Evolutionary conservation across 768 basidiomycete genomes (phyloP).

Genomic region (Trametopsis cervina): DNA sequence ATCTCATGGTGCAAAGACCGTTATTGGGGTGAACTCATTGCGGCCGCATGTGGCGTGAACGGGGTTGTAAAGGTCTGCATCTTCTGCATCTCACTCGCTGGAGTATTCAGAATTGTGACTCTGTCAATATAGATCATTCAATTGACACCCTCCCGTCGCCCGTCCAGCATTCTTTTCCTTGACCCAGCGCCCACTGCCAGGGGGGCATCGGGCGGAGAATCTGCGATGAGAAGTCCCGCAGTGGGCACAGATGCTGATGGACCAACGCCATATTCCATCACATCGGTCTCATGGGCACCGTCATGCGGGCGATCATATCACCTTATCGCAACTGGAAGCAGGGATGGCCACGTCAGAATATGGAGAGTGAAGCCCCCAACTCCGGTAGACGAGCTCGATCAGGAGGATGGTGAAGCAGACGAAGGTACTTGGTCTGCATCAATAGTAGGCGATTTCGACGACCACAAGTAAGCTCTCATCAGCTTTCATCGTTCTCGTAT

Average conservation of each 20-base stretch:
- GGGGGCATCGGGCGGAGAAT: conserved; percentile 17
- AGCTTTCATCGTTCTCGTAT: background rate
- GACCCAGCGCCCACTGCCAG: conserved; percentile 37
- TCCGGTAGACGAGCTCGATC: conserved; percentile 32
- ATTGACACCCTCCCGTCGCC: conserved; percentile 61
- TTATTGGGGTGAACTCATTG: conserved; percentile 92
- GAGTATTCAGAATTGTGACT: background rate
- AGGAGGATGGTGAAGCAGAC: conserved; percentile 28
- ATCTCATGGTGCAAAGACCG: conserved; percentile 94
- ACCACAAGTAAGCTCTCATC: conserved; percentile 56
- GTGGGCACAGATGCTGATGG: conserved; percentile 23
- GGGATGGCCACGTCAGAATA: conserved; percentile 85
- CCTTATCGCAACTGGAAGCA: conserved; percentile 82
- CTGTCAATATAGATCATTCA: conserved; percentile 55
- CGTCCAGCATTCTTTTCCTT: conserved; percentile 54
- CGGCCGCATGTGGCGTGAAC: conserved; percentile 63
- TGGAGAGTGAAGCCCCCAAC: conserved; percentile 71
- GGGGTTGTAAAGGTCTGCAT: conserved; percentile 67
- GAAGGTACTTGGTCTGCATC: conserved; percentile 60
- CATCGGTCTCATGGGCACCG: conserved; percentile 89
- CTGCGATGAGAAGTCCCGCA: conserved; percentile 15
- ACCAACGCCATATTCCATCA: conserved; percentile 55
- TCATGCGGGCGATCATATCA: conserved; percentile 92
- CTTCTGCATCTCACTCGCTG: background rate
- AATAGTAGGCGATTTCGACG: conserved; percentile 81